These are phyloP conservation scores for Fistulinella staudtii DNA, from an alignment of 1,284 basidiomycete genomes.

Conservation along the genomic window DNA sequence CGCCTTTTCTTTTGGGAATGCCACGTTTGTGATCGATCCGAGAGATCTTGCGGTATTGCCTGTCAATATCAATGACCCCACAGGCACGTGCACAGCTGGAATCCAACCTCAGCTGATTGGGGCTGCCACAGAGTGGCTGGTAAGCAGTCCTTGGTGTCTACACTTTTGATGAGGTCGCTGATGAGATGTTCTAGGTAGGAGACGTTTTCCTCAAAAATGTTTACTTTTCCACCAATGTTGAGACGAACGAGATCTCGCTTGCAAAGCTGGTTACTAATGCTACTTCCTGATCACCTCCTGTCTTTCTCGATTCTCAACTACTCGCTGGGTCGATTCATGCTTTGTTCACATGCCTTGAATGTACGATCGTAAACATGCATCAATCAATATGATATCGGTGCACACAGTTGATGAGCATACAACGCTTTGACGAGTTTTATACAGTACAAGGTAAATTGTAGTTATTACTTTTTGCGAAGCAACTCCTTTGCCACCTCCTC, in stretches of 20 bases:
- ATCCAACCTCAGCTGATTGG: slow-evolving; percentile 66
- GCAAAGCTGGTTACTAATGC: slow-evolving; percentile 44
- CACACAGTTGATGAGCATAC: background rate
- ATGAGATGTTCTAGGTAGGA: slow-evolving; percentile 41
- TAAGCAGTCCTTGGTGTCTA: slow-evolving; percentile 29
- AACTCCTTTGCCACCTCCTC: slow-evolving; percentile 51
- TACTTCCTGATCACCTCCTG: slow-evolving; percentile 7
- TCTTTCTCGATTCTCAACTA: background rate
- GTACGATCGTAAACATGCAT: background rate
- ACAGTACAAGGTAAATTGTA: no score
- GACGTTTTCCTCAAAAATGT: slow-evolving; percentile 78
- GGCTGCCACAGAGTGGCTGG: slow-evolving; percentile 69
- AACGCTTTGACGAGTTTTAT: background rate
- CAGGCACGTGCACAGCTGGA: slow-evolving; percentile 70
- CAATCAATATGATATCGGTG: background rate
- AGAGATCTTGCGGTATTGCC: slow-evolving; percentile 72
- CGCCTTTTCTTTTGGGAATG: slow-evolving; percentile 65
- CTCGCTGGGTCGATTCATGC: slow-evolving; percentile 5
- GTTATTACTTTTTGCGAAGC: slow-evolving; percentile 39
- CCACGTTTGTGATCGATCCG: slow-evolving; percentile 60
- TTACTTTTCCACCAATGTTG: slow-evolving; percentile 72
- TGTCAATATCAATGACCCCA: slow-evolving; percentile 54
- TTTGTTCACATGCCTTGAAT: slow-evolving; percentile 1
- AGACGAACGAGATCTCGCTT: slow-evolving; percentile 66
- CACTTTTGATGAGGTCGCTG: slow-evolving; percentile 3